phyloP scores from a whole-genome alignment of 495 filamentous ascomycete species.

The Neurospora sp. region DNA sequence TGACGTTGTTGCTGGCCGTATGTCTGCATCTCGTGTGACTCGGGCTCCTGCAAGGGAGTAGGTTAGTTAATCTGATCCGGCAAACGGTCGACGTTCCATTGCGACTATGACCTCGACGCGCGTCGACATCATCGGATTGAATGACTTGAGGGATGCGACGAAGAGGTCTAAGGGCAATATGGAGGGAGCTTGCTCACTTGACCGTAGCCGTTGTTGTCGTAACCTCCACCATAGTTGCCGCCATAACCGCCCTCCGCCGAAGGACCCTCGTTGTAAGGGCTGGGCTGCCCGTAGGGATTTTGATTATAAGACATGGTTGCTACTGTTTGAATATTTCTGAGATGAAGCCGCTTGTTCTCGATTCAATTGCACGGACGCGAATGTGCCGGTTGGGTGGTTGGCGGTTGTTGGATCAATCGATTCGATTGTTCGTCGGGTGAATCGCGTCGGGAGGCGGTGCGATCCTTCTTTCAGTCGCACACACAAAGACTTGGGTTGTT shows the following conservation, averaged over 20 bases:
- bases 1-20: constrained; percentile 4
- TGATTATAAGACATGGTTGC: constrained; percentile 35
- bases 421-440: not conserved
- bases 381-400: not conserved
- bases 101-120: not conserved
- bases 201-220: constrained; percentile 8
- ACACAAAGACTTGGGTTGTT: not conserved
- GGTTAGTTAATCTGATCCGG: not conserved
- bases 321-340: constrained; percentile 1
- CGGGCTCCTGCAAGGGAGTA: constrained; percentile 15
- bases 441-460: not conserved
- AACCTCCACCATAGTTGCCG: not conserved
- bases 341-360: not conserved
- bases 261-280: constrained; percentile 36
- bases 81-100: not conserved
- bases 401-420: not conserved
- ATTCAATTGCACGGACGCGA: not conserved
- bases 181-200: constrained; percentile 16
- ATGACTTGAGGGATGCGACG: not conserved
- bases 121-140: not conserved
- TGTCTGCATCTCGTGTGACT: constrained; percentile 30
- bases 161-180: not conserved
- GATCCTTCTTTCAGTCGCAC: not conserved
- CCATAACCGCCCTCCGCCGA: constrained; percentile 39
- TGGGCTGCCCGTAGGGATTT: constrained; percentile 21